Evolutionary conservation across 1,284 basidiomycete genomes (phyloP), one percentile per base, ranked within the genome.

Genomic region (Irpex lacteus): DNA sequence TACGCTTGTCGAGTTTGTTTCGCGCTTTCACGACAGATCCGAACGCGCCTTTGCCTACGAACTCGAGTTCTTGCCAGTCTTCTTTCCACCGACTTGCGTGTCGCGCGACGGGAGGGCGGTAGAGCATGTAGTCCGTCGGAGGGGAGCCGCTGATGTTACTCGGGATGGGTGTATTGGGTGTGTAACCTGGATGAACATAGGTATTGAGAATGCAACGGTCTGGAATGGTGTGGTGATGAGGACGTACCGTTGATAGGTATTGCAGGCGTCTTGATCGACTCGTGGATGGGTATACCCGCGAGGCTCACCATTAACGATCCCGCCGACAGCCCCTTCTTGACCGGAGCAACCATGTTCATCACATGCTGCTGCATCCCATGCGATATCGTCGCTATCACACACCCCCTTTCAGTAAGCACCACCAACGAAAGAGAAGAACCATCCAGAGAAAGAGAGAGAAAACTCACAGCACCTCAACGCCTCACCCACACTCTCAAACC

Each of bases 11-110:
- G 38, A 92, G 85, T 77, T 89, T 92, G 73, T 98, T 96, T 61
- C 90, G 82, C 0, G 95, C 96, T 75, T 98, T 98, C 54, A 98
- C 94, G 0, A 98, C 96, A 21, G 93, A 92, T 0, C 96, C 95
- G 74, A 96, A 98, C 0, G 92, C 95, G 0, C 96, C 96, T 73
- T 91, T 92, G 1, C 96, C 96, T 68, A 93, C 71, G 32, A 92
- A 75, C 70, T 94, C 91, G 13, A 94, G 74, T 71, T 93, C 90
- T 69, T 92, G 90, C 90, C 90, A 94, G 69, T 94, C 92, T 67
- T 92, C 90, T 69, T 91, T 91, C 88, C 90, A 94, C 62, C 92
- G 77, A 71, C 91, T 92, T 1, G 81, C 73, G 38, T 86, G 85
- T 54, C 81, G 80, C n/a, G 79, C 76, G 5, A 77, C 76, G 7